These are phyloP conservation scores for Saccharomyces hybrid DNA, from an alignment of 1,139 yeast species.

Conservation along the genomic window DNA sequence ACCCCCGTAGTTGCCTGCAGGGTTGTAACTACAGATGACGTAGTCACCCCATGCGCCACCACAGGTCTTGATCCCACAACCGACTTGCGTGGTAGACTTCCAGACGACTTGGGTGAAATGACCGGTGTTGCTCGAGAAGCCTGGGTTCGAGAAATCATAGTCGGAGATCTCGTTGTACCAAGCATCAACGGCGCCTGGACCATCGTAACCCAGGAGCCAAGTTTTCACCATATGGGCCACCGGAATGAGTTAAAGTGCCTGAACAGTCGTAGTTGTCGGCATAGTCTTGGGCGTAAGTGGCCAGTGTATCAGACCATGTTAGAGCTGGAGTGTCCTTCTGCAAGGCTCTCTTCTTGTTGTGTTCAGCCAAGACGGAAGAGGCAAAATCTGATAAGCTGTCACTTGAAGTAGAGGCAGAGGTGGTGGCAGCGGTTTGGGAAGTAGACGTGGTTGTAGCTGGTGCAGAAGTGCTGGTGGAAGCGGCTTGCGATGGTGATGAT, in stretches of 20 bases:
- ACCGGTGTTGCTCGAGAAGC: slow-evolving; percentile 40
- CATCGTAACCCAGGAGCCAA: slow-evolving; percentile 63
- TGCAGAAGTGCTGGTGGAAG: slow-evolving; percentile 16
- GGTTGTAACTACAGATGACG: slow-evolving; percentile 52
- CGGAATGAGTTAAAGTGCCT: slow-evolving; percentile 61
- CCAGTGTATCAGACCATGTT: slow-evolving; percentile 57
- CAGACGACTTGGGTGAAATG: slow-evolving; percentile 85
- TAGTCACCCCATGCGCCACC: slow-evolving; percentile 45
- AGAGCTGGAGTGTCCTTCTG: slow-evolving; percentile 51
- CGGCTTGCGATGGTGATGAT: slow-evolving; percentile 8
- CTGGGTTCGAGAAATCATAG: slow-evolving; percentile 47
- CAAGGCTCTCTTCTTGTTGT: slow-evolving; percentile 59
- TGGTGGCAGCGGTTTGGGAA: slow-evolving; percentile 17
- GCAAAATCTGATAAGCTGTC: slow-evolving; percentile 28
- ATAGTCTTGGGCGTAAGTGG: slow-evolving; percentile 58
- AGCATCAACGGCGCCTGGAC: slow-evolving; percentile 60
- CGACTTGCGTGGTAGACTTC: slow-evolving; percentile 59
- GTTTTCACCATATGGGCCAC: slow-evolving; percentile 80
- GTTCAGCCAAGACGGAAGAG: slow-evolving; percentile 47
- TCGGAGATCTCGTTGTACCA: slow-evolving; percentile 69
- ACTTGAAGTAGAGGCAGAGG: slow-evolving; percentile 12
- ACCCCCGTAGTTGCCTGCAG: slow-evolving; percentile 52
- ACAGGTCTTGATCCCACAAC: slow-evolving; percentile 58
- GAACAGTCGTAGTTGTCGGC: slow-evolving; percentile 65
- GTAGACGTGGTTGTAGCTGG: slow-evolving; percentile 20